Evolutionary conservation across 2,329 filamentous ascomycete genomes (phyloP), one percentile per base, ranked within the genome.

Genomic region (Didymella arachidicola): DNA sequence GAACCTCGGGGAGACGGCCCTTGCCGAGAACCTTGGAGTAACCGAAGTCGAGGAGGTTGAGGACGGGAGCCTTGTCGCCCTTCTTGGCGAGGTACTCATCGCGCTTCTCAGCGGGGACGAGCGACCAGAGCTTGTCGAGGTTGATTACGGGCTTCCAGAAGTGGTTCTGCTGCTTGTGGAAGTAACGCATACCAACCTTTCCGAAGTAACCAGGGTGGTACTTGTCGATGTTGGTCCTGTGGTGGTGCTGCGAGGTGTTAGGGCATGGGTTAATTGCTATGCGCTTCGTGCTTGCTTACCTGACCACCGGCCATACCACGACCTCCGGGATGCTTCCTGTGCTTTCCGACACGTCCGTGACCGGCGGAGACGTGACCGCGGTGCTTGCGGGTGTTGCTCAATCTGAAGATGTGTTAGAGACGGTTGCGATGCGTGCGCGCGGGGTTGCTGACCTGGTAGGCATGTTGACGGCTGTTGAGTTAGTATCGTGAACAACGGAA

Each of bases 111-210:
- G 83, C 82, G 78, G 96, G 95, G 79, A 99, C 88, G 78, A 99
- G 92, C 62, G 93, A 90, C 92, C 93, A 97, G 72, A 99, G 90
- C 94, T 98, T 99, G 84, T 98, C 95, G 75, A 99, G 86, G 87
- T 99, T 99, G 89, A 99, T 90, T 75, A 92, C 87, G 71, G 95
- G 95, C 86, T 97, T 97, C 95, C 94, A 99, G 87, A 94, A 93
- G 80, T 96, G 90, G 87, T 94, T 94, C 78, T 89, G 87, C 79
- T 92, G 89, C 84, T 95, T 93, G 88, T 98, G 94, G 91, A 97
- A 69, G 59, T 67, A 63, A 18, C 67, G 49, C 67, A 70, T 71
- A 59, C 92, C 92, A 83, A 97, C 97, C 90, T 97, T 97, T 84
- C 92, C 92, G 84, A 97, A 98, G 91, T 98, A 98, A 92, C 95